Conservation (phyloP, 2,329 filamentous ascomycete genomes). For the Trichoderma arundinaceum region DNA sequence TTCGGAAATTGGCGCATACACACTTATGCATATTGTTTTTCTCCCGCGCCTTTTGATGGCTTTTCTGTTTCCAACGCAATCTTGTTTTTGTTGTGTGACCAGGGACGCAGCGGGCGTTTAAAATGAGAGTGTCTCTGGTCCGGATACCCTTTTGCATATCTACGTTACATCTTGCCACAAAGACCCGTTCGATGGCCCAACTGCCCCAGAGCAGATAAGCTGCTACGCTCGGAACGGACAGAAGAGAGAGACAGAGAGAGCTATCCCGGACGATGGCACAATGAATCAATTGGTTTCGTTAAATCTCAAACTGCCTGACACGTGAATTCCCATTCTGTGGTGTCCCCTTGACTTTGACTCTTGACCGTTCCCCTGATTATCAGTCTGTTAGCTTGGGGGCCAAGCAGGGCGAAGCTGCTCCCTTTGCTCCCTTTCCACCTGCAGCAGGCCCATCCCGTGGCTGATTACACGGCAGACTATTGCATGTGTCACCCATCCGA, state of each 20-base stretch:
- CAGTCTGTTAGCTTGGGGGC: constrained; percentile 1
- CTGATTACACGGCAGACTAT: constrained; percentile 20
- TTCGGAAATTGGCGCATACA: constrained; percentile 26
- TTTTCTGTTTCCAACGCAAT: constrained; percentile 11
- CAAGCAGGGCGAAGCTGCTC: constrained; percentile 22
- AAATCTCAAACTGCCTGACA: constrained; percentile 21
- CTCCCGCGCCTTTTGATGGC: constrained; percentile 20
- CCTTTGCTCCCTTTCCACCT: constrained; percentile 21
- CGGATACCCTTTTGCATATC: constrained; percentile 45
- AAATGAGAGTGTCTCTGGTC: constrained; percentile 40
- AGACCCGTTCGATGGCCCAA: constrained; percentile 34
- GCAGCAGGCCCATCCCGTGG: constrained; percentile 12
- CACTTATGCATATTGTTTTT: constrained; percentile 20
- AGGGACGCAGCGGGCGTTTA: constrained; percentile 41
- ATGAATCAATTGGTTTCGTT: constrained; percentile 29
- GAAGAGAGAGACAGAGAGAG: constrained; percentile 28
- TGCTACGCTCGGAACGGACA: constrained; percentile 30
- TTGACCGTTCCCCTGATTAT: constrained; percentile 8
- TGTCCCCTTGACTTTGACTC: not conserved
- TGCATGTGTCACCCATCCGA: not conserved
- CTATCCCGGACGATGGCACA: constrained; percentile 28
- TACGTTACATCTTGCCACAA: constrained; percentile 41
- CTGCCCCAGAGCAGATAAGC: constrained; percentile 32
- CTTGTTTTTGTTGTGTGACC: constrained; percentile 33
- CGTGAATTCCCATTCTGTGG: not conserved